Evolutionary conservation across 306 rosid species (phyloP).

Genomic region (Vigna radiata): DNA sequence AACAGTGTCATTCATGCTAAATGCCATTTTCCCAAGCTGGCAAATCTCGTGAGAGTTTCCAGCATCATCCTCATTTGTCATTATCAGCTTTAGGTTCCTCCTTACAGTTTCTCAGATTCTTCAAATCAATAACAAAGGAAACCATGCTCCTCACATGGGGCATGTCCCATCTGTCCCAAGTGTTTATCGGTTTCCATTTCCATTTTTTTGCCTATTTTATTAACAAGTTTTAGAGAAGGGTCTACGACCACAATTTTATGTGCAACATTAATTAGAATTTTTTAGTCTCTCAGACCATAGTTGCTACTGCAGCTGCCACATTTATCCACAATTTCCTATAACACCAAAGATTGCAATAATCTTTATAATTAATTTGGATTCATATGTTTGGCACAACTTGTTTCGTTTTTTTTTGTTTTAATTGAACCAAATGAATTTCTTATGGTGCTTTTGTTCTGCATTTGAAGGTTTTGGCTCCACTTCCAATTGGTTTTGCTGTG

Average conservation of each 20-base stretch:
- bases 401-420: not conserved
- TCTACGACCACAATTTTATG: not conserved
- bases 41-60: constrained; percentile 28
- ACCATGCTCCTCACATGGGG: constrained; percentile 38
- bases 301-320: too few species aligned
- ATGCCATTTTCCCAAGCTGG: constrained; percentile 31
- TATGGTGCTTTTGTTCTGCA: not conserved
- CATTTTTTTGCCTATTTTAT: not conserved
- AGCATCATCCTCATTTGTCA: constrained; percentile 33
- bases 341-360: not conserved
- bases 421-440: constrained; percentile 1
- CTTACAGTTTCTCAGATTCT: constrained; percentile 23
- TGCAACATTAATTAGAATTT: not conserved
- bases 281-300: too few species aligned
- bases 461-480: constrained; percentile 74
- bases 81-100: constrained; percentile 25
- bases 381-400: not conserved
- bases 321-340: not conserved
- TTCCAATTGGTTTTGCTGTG: constrained; percentile 82
- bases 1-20: not conserved
- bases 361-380: not conserved
- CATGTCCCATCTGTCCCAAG: constrained; percentile 27
- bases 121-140: constrained; percentile 1
- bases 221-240: not conserved
- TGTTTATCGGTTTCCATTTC: not conserved